Base-by-base conservation (phyloP, 2,329 filamentous ascomycete species). In the Beauveria medogensis region DNA sequence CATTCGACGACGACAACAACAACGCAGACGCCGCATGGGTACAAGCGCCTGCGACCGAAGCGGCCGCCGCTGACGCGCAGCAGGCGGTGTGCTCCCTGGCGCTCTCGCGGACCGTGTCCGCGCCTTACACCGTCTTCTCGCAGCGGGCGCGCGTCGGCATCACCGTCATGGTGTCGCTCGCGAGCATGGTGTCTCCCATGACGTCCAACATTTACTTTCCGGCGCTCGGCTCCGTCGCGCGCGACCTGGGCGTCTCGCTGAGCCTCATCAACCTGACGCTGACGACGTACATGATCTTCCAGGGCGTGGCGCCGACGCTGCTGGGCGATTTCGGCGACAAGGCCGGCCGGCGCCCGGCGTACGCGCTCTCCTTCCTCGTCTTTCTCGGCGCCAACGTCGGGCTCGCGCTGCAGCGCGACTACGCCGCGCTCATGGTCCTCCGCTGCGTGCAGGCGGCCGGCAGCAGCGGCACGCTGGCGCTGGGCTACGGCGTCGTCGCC, bases 401-500 rank as follows among this genome's bases (percentile, higher is more conserved):
- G 0, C 73, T 87, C 2, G 83, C 81, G 18, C 68, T 87, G 10
- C 83, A 86, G 65, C 74, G 80, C 34, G 76, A 80, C 67, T 86
- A 82, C 61, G 75, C 78, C 1, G 81, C 84, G 0, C 72, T 89
- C 22, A 68, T 89, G 37, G 75, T 87, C 2, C 72, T 89, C 9
- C 79, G 86, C 0, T 84, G 82, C 73, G 62, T 88, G 3, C 86
- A 89, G 67, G 85, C 83, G 37, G 77, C 78, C 0, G 86, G 88
- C 0, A 87, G 83, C 69, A 87, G 84, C 66, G 85, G 85, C 0
- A 88, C 87, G 0, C 77, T 91, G n/a, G 86, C 89, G 0, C 76
- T 94, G 1, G 84, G 83, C 0, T 88, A 82, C 63, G 90, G 85
- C 2, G 84, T 91, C 2, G 82, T 92, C 16, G 86, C 87, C 0